These are phyloP conservation scores for Dothistroma pini DNA, from an alignment of 2,329 filamentous ascomycete species.

Conservation along the genomic window DNA sequence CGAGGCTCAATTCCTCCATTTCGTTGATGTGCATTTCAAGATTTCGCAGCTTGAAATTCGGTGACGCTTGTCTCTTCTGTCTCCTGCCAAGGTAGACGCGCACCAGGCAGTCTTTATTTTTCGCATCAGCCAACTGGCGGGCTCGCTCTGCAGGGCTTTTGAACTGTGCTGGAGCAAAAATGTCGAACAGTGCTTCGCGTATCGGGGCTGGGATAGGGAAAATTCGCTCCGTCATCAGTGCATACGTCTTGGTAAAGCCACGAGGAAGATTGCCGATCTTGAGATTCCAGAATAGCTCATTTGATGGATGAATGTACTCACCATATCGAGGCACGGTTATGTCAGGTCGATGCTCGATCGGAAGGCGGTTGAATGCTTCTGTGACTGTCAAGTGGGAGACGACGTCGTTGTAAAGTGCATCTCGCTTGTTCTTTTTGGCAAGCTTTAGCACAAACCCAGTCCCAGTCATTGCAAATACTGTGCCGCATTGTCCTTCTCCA, in stretches of 20 bases:
- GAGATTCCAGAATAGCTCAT: constrained; percentile 1
- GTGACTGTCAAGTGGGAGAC: not conserved
- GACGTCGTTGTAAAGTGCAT: constrained; percentile 1
- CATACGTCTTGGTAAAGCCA: not conserved
- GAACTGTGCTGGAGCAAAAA: not conserved
- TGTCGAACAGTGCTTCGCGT: not conserved
- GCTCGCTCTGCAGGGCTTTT: not conserved
- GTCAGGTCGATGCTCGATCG: not conserved
- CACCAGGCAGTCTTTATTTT: constrained; percentile 6
- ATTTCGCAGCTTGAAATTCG: constrained; percentile 4
- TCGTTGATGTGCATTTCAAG: constrained; percentile 1
- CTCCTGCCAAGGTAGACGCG: constrained; percentile 2
- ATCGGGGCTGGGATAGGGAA: not conserved
- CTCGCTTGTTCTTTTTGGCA: not conserved
- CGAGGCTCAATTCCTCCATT: not conserved
- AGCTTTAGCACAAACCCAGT: constrained; percentile 1
- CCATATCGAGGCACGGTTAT: not conserved
- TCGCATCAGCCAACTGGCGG: not conserved
- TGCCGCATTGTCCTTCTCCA: constrained; percentile 3
- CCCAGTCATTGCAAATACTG: not conserved
- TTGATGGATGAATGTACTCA: not conserved
- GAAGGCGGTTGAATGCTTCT: not conserved
- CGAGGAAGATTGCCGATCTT: not conserved
- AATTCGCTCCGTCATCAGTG: not conserved
- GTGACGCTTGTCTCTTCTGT: not conserved